Conservation (phyloP, 352 stramenopile species). For the Blastocystis sp. region DNA sequence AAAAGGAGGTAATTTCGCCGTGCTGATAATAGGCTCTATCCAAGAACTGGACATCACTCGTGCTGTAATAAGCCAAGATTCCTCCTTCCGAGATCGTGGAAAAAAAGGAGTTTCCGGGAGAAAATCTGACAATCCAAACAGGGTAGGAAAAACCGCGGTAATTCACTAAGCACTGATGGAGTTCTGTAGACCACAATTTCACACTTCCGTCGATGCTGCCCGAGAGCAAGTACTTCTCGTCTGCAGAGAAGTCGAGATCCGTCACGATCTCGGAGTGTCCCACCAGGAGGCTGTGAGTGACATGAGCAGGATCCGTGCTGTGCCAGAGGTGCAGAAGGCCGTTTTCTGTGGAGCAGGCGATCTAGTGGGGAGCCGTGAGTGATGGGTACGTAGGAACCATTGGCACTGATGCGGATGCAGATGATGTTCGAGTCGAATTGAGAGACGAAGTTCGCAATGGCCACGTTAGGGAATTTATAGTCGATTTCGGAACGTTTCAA, state of each 20-base stretch:
- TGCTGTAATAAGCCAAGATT: neutral
- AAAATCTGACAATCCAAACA: neutral
- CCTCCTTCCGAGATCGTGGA: neutral
- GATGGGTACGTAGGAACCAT: neutral
- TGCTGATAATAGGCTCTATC: neutral
- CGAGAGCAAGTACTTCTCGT: conserved; percentile 3
- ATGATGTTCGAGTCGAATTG: conserved; percentile 45
- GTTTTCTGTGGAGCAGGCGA: conserved; percentile 26
- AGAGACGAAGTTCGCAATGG: conserved; percentile 1
- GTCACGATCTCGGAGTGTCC: conserved; percentile 4
- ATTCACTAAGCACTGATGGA: conserved; percentile 13
- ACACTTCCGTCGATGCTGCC: neutral
- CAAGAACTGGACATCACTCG: conserved; percentile 3
- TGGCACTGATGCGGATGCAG: conserved; percentile 13
- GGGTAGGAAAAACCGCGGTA: conserved; percentile 4
- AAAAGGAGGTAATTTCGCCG: neutral
- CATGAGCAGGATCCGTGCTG: neutral
- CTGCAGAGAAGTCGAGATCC: neutral
- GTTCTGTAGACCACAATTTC: conserved; percentile 2
- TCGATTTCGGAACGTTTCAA: neutral
- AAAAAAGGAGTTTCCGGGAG: neutral
- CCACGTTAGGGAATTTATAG: neutral
- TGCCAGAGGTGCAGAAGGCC: conserved; percentile 22
- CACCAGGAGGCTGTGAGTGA: neutral
- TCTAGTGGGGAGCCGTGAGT: neutral